Base-by-base conservation (phyloP, 169 alveolate species). In the Eimeria mitis region DNA sequence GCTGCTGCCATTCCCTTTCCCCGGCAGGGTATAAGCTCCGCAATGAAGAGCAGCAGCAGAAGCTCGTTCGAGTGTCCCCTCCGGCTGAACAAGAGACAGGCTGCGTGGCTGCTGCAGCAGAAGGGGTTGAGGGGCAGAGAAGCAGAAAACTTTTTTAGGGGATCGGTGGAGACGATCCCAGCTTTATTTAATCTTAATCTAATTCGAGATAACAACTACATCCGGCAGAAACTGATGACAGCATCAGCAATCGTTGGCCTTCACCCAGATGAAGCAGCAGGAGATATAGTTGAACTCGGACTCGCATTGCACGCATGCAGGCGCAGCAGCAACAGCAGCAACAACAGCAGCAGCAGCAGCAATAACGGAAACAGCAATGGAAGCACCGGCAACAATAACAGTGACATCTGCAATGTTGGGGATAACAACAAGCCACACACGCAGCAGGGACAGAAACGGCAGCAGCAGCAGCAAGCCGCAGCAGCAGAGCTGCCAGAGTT, bases 221-320 rank as follows among this genome's bases (percentile, higher is more conserved):
- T 87, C n/a, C 31, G 73, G 40, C 49, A 34, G 40, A 87, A 84
- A 40, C 76, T 65, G 1, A 47, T 87, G 52, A 61, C 54, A 1
- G 94, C 94, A 40, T 61, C 94, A 25, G 94, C 83, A 0, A 59
- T 87, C 71, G 94, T 87, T n/a, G 94, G 94, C 83, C 79, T 87
- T 7, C 94, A 87, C 83, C 94, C 94, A 21, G 94, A 87, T 49
- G 94, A 87, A n/a, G 94, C 83, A 7, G 63, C 91, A 37, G 91
- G 91, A 87, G 94, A 87, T 47, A 40, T 63, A 9, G 44, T 63
- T 47, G 83, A 65, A 25, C 31, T 61, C 21, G 79, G 83, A 42
- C 94, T 65, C 19, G 61, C 54, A 65, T 47, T 65, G 16, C 83
- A 65, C 68, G 70, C 13, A 11, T 31, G 49, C 42, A 37, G 83